Evolutionary conservation across 352 stramenopile species (phyloP).

Genomic region (Phytophthora europaea): DNA sequence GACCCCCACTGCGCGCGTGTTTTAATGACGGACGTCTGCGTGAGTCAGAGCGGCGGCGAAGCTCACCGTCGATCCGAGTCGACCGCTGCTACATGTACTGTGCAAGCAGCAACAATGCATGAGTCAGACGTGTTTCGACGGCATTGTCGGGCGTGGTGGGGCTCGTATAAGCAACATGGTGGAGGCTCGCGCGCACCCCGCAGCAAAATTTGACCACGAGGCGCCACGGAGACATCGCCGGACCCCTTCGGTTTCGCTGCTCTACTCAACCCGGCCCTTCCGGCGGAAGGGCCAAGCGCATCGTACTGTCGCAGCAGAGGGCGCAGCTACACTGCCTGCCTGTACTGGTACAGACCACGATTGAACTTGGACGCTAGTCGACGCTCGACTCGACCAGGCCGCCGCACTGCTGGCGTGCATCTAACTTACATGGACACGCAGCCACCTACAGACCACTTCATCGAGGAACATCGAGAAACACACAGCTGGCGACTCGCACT

Average conservation of each 20-base stretch:
- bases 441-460: background rate
- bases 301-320: slow-evolving; percentile 22
- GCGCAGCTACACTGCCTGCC: background rate
- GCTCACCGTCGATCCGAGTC: slow-evolving; percentile 4
- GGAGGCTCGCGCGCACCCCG: background rate
- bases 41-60: slow-evolving; percentile 28
- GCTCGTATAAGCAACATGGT: background rate
- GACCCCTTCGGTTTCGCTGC: slow-evolving; percentile 16
- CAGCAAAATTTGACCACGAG: background rate
- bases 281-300: slow-evolving; percentile 16
- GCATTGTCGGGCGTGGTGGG: background rate
- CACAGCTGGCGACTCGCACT: background rate
- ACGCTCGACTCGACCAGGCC: background rate
- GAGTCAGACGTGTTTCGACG: background rate
- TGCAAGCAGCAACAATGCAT: background rate
- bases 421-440: background rate
- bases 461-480: background rate
- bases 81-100: background rate
- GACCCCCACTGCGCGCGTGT: slow-evolving; percentile 15
- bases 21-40: slow-evolving; percentile 11
- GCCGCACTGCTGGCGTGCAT: background rate
- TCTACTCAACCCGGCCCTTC: slow-evolving; percentile 22
- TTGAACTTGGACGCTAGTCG: background rate
- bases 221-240: background rate
- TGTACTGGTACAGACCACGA: background rate